Conservation (phyloP, 495 filamentous ascomycete genomes). For the Lasiosphaeria miniovina region DNA sequence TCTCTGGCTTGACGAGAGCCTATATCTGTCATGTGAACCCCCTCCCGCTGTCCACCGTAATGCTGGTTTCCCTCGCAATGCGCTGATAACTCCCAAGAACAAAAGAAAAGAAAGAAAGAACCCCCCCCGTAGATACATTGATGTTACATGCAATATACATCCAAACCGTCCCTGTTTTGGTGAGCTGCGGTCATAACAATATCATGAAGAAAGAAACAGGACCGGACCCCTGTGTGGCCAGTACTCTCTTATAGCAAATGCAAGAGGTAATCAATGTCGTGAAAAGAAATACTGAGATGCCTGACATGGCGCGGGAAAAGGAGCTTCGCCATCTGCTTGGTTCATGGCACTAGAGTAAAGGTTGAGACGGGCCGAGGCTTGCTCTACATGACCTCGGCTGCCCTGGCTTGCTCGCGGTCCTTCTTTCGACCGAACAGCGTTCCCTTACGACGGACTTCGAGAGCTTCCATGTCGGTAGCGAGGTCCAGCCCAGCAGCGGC, state of each 20-base stretch:
- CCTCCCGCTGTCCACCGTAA: neutral
- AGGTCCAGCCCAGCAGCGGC: conserved; percentile 27
- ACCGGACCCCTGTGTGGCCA: neutral
- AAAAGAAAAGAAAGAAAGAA: neutral
- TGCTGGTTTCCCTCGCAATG: neutral
- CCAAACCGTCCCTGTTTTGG: neutral
- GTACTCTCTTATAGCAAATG: neutral
- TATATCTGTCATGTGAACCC: no score
- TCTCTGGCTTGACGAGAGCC: no score
- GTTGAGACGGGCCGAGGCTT: conserved; percentile 24
- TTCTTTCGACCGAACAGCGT: conserved; percentile 38
- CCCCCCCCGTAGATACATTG: neutral
- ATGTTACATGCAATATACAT: neutral
- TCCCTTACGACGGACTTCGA: conserved; percentile 35
- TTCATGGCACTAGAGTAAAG: conserved; percentile 2
- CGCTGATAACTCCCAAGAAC: neutral
- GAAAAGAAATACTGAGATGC: neutral
- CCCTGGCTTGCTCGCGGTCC: conserved; percentile 27
- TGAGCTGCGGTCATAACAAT: conserved; percentile 6
- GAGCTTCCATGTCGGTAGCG: conserved; percentile 21
- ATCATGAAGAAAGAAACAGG: conserved; percentile 1
- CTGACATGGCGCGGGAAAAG: neutral
- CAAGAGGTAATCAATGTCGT: neutral
- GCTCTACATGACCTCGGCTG: conserved; percentile 34
- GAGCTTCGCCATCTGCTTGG: neutral